Conservation (phyloP, 1,284 basidiomycete species). For the Rhodofomes roseus region DNA sequence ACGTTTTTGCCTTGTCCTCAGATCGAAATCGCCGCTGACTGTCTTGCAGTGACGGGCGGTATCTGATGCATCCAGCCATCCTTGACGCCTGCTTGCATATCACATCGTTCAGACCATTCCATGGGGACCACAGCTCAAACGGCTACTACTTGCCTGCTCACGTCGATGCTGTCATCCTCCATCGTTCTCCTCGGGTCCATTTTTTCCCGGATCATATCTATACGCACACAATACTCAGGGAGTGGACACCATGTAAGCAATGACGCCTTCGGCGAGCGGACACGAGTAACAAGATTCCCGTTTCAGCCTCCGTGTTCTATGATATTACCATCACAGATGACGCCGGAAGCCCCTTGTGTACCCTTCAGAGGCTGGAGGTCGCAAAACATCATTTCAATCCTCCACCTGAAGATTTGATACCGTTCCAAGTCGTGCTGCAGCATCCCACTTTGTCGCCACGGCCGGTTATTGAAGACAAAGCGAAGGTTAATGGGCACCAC, state of each 20-base stretch:
- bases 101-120: constrained; percentile 23
- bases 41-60: not conserved
- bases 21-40: not conserved
- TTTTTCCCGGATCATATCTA: constrained; percentile 17
- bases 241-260: constrained; percentile 24
- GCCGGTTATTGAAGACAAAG: not conserved
- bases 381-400: constrained; percentile 5
- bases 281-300: not conserved
- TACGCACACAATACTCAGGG: constrained; percentile 13
- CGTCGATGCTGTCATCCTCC: constrained; percentile 16
- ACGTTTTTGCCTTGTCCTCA: not conserved
- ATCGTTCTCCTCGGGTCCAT: constrained; percentile 11
- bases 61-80: constrained; percentile 37
- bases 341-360: constrained; percentile 12
- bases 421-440: not conserved
- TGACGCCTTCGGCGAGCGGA: too few relatives aligned
- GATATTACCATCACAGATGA: constrained; percentile 16
- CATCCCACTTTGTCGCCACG: not conserved
- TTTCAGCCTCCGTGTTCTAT: constrained; percentile 13
- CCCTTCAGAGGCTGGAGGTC: constrained; percentile 7
- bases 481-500: not conserved
- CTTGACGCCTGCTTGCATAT: constrained; percentile 34
- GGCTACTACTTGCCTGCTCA: constrained; percentile 30
- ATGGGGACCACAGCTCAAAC: constrained; percentile 19
- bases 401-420: not conserved